A percentile compares a stretch with the other conserved stretches of the same genome.
Conservation (phyloP, 768 basidiomycete species). For the Calocybe cyanea region DNA sequence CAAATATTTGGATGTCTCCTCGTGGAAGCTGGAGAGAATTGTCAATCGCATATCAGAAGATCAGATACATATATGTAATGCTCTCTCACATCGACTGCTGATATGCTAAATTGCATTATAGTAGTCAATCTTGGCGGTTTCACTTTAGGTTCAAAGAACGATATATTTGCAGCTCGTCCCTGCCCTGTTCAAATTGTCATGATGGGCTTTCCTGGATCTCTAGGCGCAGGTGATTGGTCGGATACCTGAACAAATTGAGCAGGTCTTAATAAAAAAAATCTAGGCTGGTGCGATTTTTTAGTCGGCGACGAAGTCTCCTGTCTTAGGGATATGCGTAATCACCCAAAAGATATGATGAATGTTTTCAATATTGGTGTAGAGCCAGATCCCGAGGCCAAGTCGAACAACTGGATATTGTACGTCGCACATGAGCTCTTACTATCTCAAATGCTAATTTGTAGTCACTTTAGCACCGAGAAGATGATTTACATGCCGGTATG, state of each 20-base stretch:
- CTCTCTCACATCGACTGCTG: neutral
- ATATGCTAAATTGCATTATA: neutral
- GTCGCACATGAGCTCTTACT: neutral
- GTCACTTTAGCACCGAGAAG: neutral
- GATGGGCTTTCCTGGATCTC: conserved; percentile 3
- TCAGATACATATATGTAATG: conserved; percentile 2
- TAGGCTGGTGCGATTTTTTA: conserved; percentile 2
- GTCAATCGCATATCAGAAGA: conserved; percentile 2
- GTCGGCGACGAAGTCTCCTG: neutral
- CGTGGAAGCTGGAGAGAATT: neutral
- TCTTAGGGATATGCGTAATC: neutral
- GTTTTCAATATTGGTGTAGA: neutral
- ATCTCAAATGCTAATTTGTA: too few species aligned
- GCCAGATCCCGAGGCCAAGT: neutral
- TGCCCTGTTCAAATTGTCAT: conserved; percentile 1
- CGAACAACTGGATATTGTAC: neutral
- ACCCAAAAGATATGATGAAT: neutral
- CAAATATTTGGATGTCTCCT: neutral
- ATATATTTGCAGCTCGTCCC: conserved; percentile 2
- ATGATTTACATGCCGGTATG: conserved; percentile 4
- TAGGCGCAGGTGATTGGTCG: neutral
- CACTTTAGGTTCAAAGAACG: conserved; percentile 1
- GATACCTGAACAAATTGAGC: too few species aligned
- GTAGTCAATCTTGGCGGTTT: conserved; percentile 4
- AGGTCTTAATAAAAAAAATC: neutral